Conservation (phyloP, 2,329 filamentous ascomycete genomes). For the Exserohilum turcica region DNA sequence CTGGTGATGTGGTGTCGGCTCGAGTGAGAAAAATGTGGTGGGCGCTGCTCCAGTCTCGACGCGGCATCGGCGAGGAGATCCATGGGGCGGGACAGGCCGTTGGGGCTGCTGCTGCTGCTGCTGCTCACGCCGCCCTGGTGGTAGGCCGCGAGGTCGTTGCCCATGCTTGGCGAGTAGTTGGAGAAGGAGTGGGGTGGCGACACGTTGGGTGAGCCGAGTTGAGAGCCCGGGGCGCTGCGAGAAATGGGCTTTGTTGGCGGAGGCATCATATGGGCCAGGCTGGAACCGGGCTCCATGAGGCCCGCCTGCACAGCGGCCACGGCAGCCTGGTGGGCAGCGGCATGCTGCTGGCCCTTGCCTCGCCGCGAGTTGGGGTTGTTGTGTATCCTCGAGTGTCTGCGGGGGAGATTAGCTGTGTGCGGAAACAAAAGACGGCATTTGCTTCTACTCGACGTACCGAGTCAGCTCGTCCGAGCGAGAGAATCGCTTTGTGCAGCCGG, state of each 20-base stretch:
- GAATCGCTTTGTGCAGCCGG: constrained; percentile 96
- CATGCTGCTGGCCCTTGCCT: constrained; percentile 77
- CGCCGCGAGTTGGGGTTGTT: constrained; percentile 97
- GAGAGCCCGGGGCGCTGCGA: constrained; percentile 84
- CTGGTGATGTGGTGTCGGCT: constrained; percentile 49
- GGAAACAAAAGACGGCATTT: no score
- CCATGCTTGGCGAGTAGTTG: constrained; percentile 63
- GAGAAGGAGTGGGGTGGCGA: constrained; percentile 89
- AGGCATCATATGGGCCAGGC: constrained; percentile 72
- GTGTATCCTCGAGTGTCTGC: constrained; percentile 92
- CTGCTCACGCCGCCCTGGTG: constrained; percentile 38
- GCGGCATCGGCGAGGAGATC: constrained; percentile 72
- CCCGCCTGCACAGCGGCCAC: constrained; percentile 58
- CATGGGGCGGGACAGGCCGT: constrained; percentile 62
- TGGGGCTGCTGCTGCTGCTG: constrained; percentile 52
- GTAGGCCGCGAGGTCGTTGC: constrained; percentile 64
- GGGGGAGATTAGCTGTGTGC: constrained; percentile 15
- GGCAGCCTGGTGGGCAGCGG: constrained; percentile 62
- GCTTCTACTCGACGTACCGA: constrained; percentile 18
- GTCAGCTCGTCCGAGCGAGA: constrained; percentile 96
- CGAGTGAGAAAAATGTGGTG: constrained; percentile 50
- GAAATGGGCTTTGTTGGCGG: constrained; percentile 75
- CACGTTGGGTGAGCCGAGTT: constrained; percentile 89
- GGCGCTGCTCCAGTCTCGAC: constrained; percentile 68
- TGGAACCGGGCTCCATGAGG: constrained; percentile 57